Evolutionary conservation across 2,329 filamentous ascomycete species (phyloP), one percentile per base, ranked within the genome.

Genomic region (Curvularia sp.): DNA sequence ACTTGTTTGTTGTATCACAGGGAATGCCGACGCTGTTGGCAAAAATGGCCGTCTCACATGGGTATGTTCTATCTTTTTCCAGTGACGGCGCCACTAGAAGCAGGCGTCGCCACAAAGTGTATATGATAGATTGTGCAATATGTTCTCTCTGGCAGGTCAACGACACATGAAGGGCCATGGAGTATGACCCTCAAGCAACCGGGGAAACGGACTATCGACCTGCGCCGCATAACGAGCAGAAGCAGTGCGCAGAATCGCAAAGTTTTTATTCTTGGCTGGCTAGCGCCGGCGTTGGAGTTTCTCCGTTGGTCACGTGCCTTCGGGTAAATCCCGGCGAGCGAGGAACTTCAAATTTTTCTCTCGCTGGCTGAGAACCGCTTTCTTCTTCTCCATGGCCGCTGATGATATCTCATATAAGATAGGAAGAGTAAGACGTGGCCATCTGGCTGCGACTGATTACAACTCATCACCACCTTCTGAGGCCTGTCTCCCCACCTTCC

Each of bases 171-270:
- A 67, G 52, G 52, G 76, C 80, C 82, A 84, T 80, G 78, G 82
- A 76, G 21, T 71, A 72, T 56, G 67, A 75, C 75, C 81, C 82
- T 60, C 85, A 88, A 90, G 89, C 89, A 93, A 93, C 89, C 91
- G 87, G 89, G 89, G 86, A 85, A 86, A 86, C 81, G 80, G 66
- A 80, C 85, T 88, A 83, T 86, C 88, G 87, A 73, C 69, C 71
- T 70, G 87, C 87, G 89, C 90, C 89, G 89, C 90, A 93, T 89
- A 83, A 91, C 84, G 87, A 85, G 84, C 80, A 81, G 83, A 85
- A 86, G 80, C 74, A 43, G 56, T 63, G 30, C 57, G 15, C 49
- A 62, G 57, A 45, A 23, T 6, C 18, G 60, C 28, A 49, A 59
- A 63, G 59, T 55, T 68, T 74, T 74, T 73, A 60, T 71, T 36